Conservation (phyloP, 495 filamentous ascomycete species). For the Penicillium arizonense region DNA sequence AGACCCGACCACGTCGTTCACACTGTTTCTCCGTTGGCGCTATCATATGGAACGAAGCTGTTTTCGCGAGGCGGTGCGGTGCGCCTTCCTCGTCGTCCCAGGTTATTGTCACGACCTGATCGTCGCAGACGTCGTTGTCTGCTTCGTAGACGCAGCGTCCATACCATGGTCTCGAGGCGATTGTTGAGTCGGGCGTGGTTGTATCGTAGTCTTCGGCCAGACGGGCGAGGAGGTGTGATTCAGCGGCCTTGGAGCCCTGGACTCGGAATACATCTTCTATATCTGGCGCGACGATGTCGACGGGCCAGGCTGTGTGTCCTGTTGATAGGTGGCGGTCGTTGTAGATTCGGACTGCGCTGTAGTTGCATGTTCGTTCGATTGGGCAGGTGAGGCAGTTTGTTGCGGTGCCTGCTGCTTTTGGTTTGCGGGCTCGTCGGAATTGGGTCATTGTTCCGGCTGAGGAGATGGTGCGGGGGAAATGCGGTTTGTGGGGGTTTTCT, state of each 20-base stretch:
- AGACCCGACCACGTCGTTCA: constrained; percentile 75
- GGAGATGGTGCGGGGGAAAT: constrained; percentile 70
- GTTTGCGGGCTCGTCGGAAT: constrained; percentile 73
- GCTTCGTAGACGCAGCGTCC: constrained; percentile 92
- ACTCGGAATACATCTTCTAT: constrained; percentile 64
- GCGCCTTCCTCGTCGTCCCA: constrained; percentile 59
- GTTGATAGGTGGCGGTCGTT: constrained; percentile 53
- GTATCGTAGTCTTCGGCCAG: constrained; percentile 69
- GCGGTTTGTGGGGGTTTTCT: constrained; percentile 41
- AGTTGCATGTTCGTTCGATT: constrained; percentile 69
- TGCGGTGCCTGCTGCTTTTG: constrained; percentile 63
- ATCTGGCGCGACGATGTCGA: constrained; percentile 84
- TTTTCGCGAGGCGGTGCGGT: constrained; percentile 65
- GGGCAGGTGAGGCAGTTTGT: constrained; percentile 89
- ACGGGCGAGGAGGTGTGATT: constrained; percentile 25
- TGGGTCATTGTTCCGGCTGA: constrained; percentile 64
- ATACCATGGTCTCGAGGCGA: constrained; percentile 73
- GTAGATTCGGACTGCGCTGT: constrained; percentile 82
- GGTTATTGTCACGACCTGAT: constrained; percentile 80
- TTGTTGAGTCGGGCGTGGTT: constrained; percentile 38
- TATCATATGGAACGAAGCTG: constrained; percentile 89
- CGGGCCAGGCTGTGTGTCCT: constrained; percentile 72
- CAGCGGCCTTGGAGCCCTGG: constrained; percentile 20
- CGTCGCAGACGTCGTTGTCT: constrained; percentile 86
- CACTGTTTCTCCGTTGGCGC: constrained; percentile 86